These are phyloP conservation scores for Rhodotorula sphaerocarpa DNA, from an alignment of 768 basidiomycete genomes.

Conservation along the genomic window DNA sequence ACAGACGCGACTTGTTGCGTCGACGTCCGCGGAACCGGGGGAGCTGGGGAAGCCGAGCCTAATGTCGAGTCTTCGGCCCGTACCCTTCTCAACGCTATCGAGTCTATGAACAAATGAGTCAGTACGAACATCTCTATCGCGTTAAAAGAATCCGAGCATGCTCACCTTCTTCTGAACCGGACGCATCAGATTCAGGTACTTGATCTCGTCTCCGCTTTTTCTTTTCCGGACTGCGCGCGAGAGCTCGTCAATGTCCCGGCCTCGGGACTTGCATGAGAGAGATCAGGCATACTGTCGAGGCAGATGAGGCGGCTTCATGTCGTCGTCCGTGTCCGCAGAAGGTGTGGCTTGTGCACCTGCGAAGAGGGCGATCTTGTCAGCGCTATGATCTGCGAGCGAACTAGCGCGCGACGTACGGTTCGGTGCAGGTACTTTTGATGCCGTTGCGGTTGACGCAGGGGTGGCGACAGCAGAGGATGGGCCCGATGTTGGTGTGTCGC, in stretches of 20 bases:
- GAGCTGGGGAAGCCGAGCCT: not conserved
- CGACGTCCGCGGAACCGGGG: not conserved
- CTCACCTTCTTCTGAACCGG: constrained; percentile 23
- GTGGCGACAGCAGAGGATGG: not conserved
- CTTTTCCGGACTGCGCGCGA: constrained; percentile 17
- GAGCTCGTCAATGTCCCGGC: too few species aligned
- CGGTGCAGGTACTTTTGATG: not conserved
- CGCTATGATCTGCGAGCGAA: accelerated
- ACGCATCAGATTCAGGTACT: constrained; percentile 32
- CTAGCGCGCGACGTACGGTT: not conserved
- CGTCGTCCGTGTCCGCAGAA: constrained; percentile 28
- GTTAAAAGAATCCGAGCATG: not conserved
- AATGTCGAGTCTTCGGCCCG: constrained; percentile 19
- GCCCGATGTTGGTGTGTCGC: not conserved
- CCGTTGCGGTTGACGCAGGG: not conserved
- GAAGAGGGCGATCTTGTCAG: not conserved
- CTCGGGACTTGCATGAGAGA: too few species aligned
- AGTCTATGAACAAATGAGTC: not conserved
- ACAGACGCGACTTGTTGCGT: not conserved
- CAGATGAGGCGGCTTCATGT: constrained; percentile 19
- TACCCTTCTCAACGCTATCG: constrained; percentile 16
- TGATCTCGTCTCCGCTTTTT: constrained; percentile 33
- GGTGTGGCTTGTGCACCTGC: not conserved
- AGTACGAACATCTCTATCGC: not conserved
- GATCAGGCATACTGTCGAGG: constrained; percentile 3